Evolutionary conservation across 1,139 yeast species (phyloP), one percentile per base, ranked within the genome.

Genomic region (Groenewaldozyma sp.): DNA sequence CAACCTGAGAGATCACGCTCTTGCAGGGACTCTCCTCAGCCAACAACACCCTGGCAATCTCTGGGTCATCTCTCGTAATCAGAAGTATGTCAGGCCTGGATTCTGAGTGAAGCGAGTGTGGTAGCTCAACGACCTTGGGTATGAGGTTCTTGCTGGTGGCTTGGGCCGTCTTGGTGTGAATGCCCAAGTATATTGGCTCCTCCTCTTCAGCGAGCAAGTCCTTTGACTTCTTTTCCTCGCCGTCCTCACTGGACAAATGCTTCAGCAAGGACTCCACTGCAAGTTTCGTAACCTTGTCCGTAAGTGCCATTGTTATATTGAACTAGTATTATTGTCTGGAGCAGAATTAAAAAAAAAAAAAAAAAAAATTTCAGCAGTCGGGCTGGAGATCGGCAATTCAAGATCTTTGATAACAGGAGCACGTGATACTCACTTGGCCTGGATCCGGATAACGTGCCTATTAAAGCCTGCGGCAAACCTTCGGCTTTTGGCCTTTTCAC

Each of bases 41-140:
- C 13, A 4, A 4, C 24, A 39, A 60, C 47, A 77, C 76, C n/a
- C n/a, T n/a, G 42, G 80, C 68, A 42, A 77, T 74, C 46, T 75
- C 79, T 60, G 75, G 65, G 56, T 75, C 68, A 62, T 86, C 95
- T 55, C 86, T 78, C 29, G 81, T 68, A 46, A 91, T 74, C 49
- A 91, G 63, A 58, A 95, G 82, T 31, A 82, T 70, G 11, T 47
- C 74, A 51, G 76, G 66, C 16, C 49, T 50, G 18, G 69, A 70
- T 24, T 64, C 54, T 34, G 69, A 60, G 52, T 62, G 58, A 37
- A 76, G 60, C 4, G 80, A 60, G 53, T 78, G 68, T 36, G 78
- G 67, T 37, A 82, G 57, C 14, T 51, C 50, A 41, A 88, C 70
- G 40, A 74, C 59, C 55, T 75, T 78, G 34, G 95, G 93, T 63